These are phyloP conservation scores for Pyracantha coccinea DNA, from an alignment of 331 rosid species.

Conservation along the genomic window DNA sequence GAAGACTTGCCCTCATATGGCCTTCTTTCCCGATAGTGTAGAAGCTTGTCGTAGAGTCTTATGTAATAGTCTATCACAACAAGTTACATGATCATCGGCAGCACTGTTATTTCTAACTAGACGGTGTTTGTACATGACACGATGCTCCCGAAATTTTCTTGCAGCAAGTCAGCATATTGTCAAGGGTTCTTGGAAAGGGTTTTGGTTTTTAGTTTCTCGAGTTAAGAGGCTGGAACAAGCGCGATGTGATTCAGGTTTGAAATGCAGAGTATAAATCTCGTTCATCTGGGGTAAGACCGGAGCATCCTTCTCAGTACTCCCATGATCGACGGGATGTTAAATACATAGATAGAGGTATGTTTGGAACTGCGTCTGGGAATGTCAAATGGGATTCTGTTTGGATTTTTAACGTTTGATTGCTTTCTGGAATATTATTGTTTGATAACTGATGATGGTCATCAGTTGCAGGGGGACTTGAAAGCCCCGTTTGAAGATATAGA, in stretches of 20 bases:
- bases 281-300: background rate
- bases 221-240: constrained; percentile 19
- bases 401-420: background rate
- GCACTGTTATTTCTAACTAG: constrained; percentile 24
- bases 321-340: constrained; percentile 1
- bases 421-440: background rate
- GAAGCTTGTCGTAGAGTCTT: constrained; percentile 12
- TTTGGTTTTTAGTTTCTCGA: constrained; percentile 20
- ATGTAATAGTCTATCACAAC: background rate
- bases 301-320: background rate
- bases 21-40: constrained; percentile 61
- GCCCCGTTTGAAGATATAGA: background rate
- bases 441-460: background rate
- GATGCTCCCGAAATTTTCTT: constrained; percentile 25
- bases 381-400: background rate
- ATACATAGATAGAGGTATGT: constrained; percentile 5
- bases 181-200: constrained; percentile 23
- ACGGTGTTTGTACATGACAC: constrained; percentile 45
- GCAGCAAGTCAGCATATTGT: constrained; percentile 27
- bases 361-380: background rate
- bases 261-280: constrained; percentile 8
- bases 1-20: constrained; percentile 87
- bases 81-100: background rate
- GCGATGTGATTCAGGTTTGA: constrained; percentile 22
- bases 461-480: background rate